These are phyloP conservation scores for Xylariaceae sp. DNA, from an alignment of 2,329 filamentous ascomycete genomes.

Conservation along the genomic window DNA sequence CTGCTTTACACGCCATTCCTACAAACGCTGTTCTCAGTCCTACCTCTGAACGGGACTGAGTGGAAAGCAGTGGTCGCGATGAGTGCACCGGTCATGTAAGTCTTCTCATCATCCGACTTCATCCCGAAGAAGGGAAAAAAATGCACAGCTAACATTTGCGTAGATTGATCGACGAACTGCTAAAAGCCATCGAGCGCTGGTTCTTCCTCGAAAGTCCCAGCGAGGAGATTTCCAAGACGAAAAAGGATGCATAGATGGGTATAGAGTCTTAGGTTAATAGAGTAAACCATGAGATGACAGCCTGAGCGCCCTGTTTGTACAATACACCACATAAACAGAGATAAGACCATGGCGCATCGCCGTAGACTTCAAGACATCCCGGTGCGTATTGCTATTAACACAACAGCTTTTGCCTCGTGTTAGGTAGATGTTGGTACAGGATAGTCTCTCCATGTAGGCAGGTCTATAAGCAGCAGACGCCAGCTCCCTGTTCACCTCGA, in stretches of 20 bases:
- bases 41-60: conserved; percentile 77
- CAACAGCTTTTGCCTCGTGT: conserved; percentile 8
- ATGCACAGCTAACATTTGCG: conserved; percentile 16
- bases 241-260: conserved; percentile 42
- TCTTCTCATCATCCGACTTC: conserved; percentile 21
- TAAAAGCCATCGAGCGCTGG: conserved; percentile 71
- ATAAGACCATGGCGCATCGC: conserved; percentile 9
- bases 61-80: conserved; percentile 89
- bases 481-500: not conserved
- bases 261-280: conserved; percentile 32
- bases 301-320: conserved; percentile 19
- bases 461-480: conserved; percentile 9
- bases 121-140: not conserved
- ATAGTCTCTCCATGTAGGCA: conserved; percentile 16
- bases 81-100: conserved; percentile 89
- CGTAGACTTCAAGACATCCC: not conserved
- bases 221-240: conserved; percentile 37
- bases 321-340: conserved; percentile 10
- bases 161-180: conserved; percentile 73
- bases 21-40: conserved; percentile 82
- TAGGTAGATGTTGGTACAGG: conserved; percentile 22
- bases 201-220: conserved; percentile 54
- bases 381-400: conserved; percentile 3
- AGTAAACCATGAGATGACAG: conserved; percentile 31
- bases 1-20: conserved; percentile 88